Base-by-base conservation (phyloP, 1,139 yeast genomes). In the Geotrichum bryndzae region DNA sequence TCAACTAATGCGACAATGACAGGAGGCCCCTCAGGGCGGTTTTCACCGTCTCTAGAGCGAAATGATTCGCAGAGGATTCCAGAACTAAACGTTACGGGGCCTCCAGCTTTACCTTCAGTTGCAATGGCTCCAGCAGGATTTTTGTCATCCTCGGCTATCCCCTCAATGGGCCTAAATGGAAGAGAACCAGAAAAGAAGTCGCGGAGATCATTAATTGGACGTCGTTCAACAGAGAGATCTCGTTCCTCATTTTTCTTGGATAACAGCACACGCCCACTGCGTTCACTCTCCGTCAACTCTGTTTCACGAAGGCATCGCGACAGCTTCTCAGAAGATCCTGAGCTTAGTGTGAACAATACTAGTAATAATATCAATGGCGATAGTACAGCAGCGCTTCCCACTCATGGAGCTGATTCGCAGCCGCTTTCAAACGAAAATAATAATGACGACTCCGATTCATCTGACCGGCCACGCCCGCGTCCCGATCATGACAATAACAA, bases 401-500 rank as follows among this genome's bases (percentile, higher is more conserved):
- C 48, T 8, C 10, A 41, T n/a, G 48, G 48, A 15, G 10, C 48
- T 41, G 48, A 41, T n/a, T 41, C 48, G 6, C 48, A 41, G 10
- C 48, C 48, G 11, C 23, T 11, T 15, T 54, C 38, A 13, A 38
- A 22, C n/a, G 51, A 46, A 29, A 27, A 46, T 38, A 23, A n/a
- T 46, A 22, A 23, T 25, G 31, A 53, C 35, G 48, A 53, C 18
- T 41, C 48, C 13, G 54, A 46, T 18, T 46, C 46, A 23, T 56
- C 56, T 10, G 54, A 59, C 33, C 51, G 50, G 41, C 58, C 54
- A 45, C 51, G 50, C 11, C 48, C 61, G 31, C 48, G 59, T 18
- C 51, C 25, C 73, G n/a, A 79, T 74, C 56, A 82, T 79, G 63
- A 72, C 70, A 60, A 78, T 69, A 64, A 71, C 71, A 51, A 76